phyloP scores from a whole-genome alignment of 176 grass and related monocot species.

The Aegilops tauschii region DNA sequence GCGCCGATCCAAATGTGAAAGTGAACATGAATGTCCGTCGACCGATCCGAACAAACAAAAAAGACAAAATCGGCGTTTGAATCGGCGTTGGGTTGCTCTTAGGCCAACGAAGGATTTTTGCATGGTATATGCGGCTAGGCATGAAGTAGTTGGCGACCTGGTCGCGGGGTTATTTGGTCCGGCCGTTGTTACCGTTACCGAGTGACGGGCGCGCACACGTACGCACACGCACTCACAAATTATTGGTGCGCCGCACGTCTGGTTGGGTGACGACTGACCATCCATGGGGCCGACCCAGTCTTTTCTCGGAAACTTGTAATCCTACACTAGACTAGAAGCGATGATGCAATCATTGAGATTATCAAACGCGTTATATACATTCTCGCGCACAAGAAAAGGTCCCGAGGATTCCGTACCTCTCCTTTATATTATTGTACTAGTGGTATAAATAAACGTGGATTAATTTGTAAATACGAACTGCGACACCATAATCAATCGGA shows the following conservation, averaged over 20 bases:
- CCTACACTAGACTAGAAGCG: neutral
- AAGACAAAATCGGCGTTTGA: too few relatives aligned
- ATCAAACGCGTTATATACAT: conserved; percentile 2
- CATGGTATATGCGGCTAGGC: too few relatives aligned
- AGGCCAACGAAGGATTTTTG: too few relatives aligned
- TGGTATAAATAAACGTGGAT: neutral
- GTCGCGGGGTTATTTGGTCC: neutral
- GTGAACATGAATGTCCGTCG: too few relatives aligned
- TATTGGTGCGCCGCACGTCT: conserved; percentile 46
- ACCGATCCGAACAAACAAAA: too few relatives aligned
- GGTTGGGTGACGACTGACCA: conserved; percentile 4
- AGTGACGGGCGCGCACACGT: conserved; percentile 11
- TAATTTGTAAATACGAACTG: neutral
- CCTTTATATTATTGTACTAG: neutral
- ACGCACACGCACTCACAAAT: neutral
- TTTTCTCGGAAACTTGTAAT: neutral
- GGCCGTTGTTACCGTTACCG: conserved; percentile 33
- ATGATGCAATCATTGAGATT: conserved; percentile 23
- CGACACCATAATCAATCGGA: conserved; percentile 7
- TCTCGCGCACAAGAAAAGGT: conserved; percentile 12
- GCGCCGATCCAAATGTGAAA: too few relatives aligned
- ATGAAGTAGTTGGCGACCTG: neutral
- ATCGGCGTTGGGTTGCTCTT: too few relatives aligned
- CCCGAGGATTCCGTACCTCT: neutral
- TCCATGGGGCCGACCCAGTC: neutral